Percentiles rank a stretch among this genome's conserved stretches.
Evolutionary conservation across 768 basidiomycete species (phyloP).

Genomic region (Suillus placidus): DNA sequence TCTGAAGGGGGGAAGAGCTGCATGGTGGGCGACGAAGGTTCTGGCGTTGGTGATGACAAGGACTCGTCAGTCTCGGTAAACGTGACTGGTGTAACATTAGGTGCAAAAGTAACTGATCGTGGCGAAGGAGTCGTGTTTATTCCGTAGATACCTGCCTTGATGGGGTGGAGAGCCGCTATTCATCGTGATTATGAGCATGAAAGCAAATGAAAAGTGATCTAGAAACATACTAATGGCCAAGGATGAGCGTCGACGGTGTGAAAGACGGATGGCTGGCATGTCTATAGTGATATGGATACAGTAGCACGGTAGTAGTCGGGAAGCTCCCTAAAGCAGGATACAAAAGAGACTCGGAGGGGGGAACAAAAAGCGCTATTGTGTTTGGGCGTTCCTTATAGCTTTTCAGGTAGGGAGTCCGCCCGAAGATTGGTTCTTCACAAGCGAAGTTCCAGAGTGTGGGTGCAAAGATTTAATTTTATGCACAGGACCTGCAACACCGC

Average conservation of each 20-base stretch:
- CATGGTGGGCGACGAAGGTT: slow-evolving; percentile 37
- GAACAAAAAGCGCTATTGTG: slow-evolving; percentile 31
- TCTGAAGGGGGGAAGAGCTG: slow-evolving; percentile 60
- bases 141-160: slow-evolving; percentile 59
- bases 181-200: background rate
- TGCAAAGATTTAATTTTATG: background rate
- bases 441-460: slow-evolving; percentile 9
- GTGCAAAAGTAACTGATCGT: slow-evolving; percentile 62
- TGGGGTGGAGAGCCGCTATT: slow-evolving; percentile 37
- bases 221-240: slow-evolving; percentile 35
- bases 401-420: slow-evolving; percentile 3
- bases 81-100: slow-evolving; percentile 60
- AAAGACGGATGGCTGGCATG: slow-evolving; percentile 40
- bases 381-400: slow-evolving; percentile 27
- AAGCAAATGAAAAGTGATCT: background rate
- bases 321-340: slow-evolving; percentile 22
- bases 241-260: slow-evolving; percentile 46
- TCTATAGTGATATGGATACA: slow-evolving; percentile 21
- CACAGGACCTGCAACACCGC: slow-evolving; percentile 18
- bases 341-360: slow-evolving; percentile 20
- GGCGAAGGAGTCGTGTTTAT: slow-evolving; percentile 41
- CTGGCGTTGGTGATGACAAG: slow-evolving; percentile 24
- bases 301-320: slow-evolving; percentile 14
- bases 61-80: slow-evolving; percentile 42
- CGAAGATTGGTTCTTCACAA: slow-evolving; percentile 9